phyloP scores from a whole-genome alignment of 345 rosid genomes.

The Excoecaria agallocha region DNA sequence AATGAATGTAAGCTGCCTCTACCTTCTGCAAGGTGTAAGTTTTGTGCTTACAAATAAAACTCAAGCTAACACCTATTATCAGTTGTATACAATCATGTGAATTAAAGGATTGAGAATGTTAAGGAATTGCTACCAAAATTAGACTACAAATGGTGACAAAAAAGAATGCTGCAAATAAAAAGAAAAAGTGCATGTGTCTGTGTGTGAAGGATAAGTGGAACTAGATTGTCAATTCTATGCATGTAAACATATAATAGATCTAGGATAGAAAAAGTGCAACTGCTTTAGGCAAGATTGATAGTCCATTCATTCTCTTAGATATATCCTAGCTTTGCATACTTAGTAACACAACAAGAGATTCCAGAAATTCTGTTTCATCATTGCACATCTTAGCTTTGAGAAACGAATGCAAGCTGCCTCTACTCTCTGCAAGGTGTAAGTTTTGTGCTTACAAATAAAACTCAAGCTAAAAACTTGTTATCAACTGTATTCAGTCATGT shows the following conservation, averaged over 20 bases:
- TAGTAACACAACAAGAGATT: not conserved
- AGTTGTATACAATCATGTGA: slow-evolving; percentile 8
- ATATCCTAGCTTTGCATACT: not conserved
- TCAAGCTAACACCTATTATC: slow-evolving; percentile 10
- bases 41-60: slow-evolving; percentile 13
- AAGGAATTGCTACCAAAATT: not conserved
- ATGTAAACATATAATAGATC: not conserved
- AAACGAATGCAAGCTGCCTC: slow-evolving; percentile 85
- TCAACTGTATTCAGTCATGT: slow-evolving; percentile 7
- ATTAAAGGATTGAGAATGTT: not conserved
- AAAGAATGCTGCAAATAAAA: not conserved
- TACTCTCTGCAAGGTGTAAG: slow-evolving; percentile 70
- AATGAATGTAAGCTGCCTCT: slow-evolving; percentile 88
- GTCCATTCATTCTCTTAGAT: not conserved
- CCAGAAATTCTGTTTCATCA: not conserved
- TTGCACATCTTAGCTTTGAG: slow-evolving; percentile 44
- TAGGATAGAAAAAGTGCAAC: not conserved
- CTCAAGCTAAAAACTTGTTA: slow-evolving; percentile 11
- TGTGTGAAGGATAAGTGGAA: not conserved
- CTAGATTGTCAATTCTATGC: not conserved
- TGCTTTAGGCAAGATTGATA: too few species aligned
- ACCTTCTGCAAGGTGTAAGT: slow-evolving; percentile 66
- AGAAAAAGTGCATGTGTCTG: not conserved
- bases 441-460: slow-evolving; percentile 14
- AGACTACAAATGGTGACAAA: not conserved